Percentiles rank a stretch among this genome's conserved stretches.
Evolutionary conservation across 2,329 filamentous ascomycete genomes (phyloP).

Genomic region (Lecanoromycetidae sp.): DNA sequence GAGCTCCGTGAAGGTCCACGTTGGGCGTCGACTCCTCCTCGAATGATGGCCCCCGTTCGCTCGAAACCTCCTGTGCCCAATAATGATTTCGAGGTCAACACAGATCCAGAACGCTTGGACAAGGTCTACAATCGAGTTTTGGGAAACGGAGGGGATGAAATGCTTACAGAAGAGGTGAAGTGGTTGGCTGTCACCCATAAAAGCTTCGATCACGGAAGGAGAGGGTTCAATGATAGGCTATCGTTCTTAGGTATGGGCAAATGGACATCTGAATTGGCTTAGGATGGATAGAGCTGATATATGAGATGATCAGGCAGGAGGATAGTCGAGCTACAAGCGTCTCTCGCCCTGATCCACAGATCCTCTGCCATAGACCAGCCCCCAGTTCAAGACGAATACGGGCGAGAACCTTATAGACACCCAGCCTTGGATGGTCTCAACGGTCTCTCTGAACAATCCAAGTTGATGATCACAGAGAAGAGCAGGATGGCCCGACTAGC

Average conservation of each 20-base stretch:
- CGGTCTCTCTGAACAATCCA: slow-evolving; percentile 52
- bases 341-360: slow-evolving; percentile 46
- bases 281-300: background rate
- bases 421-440: slow-evolving; percentile 59
- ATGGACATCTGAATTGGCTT: background rate
- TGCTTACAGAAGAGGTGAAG: slow-evolving; percentile 83
- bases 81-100: slow-evolving; percentile 56
- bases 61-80: slow-evolving; percentile 42
- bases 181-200: slow-evolving; percentile 97
- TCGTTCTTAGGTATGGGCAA: slow-evolving; percentile 66
- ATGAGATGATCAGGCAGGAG: slow-evolving; percentile 41
- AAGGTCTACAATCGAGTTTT: slow-evolving; percentile 65
- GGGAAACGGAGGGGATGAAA: slow-evolving; percentile 56
- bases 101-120: slow-evolving; percentile 61
- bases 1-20: slow-evolving; percentile 25
- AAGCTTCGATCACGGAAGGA: slow-evolving; percentile 88
- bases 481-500: slow-evolving; percentile 57
- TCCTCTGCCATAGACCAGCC: slow-evolving; percentile 27
- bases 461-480: slow-evolving; percentile 51
- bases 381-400: slow-evolving; percentile 37
- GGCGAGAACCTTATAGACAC: slow-evolving; percentile 56
- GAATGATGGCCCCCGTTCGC: slow-evolving; percentile 36
- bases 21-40: slow-evolving; percentile 37
- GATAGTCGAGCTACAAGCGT: slow-evolving; percentile 52
- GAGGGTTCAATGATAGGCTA: slow-evolving; percentile 88